Evolutionary conservation across 164 flowering plant genomes (phyloP).

Genomic region (Magnolia sinica): DNA sequence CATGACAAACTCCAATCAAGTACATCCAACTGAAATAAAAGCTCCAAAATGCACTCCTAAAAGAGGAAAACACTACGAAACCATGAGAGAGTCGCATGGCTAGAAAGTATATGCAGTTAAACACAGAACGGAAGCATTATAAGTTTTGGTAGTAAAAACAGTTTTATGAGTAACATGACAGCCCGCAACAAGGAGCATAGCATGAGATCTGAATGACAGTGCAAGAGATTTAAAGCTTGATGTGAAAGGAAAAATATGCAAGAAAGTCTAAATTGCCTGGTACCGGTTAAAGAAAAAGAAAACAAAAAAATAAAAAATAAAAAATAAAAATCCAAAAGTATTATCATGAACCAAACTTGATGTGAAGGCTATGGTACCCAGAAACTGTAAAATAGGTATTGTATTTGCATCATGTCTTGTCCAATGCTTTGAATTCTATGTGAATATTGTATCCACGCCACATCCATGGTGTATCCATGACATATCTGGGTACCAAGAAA

Average conservation of each 20-base stretch:
- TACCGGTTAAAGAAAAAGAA: too few species aligned
- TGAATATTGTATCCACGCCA: too few species aligned
- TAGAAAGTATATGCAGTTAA: slow-evolving; percentile 8
- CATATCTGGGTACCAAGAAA: too few species aligned
- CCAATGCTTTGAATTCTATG: too few species aligned
- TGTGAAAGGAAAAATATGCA: neutral
- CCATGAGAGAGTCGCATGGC: slow-evolving; percentile 5
- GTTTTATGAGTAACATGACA: neutral
- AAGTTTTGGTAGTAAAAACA: neutral
- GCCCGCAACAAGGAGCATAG: neutral
- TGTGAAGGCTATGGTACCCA: too few species aligned
- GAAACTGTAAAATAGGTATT: too few species aligned
- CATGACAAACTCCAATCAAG: slow-evolving; percentile 3
- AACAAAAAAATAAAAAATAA: too few species aligned
- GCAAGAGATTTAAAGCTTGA: neutral
- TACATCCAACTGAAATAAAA: slow-evolving; percentile 3
- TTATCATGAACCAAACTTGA: too few species aligned
- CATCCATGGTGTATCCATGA: too few species aligned
- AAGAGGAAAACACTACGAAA: slow-evolving; percentile 6
- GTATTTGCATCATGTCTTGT: too few species aligned
- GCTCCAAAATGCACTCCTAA: slow-evolving; percentile 6
- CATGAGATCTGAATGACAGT: neutral
- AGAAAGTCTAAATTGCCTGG: neutral
- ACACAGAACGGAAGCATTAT: neutral
- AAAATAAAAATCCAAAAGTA: too few species aligned